Evolutionary conservation across 108 stramenopile genomes (phyloP), one percentile per base, ranked within the genome.

Genomic region (Cyclotella atomus): DNA sequence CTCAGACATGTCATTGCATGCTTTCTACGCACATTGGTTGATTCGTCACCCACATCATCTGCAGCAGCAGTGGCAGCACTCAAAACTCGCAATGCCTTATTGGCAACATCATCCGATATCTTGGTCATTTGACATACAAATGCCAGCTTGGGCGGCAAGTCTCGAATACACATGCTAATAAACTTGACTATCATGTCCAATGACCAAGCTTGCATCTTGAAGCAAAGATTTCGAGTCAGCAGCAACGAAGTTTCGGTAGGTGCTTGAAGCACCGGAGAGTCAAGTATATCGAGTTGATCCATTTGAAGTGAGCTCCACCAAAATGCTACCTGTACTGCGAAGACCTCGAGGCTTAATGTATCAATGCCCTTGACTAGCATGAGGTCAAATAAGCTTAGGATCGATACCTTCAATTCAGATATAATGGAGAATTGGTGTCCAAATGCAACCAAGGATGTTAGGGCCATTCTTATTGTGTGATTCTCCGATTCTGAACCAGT

Each of bases 61-160:
- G 25, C 8, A 41, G 57, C 35, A 6, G n/a, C 8, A 59, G 17
- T n/a, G 15, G 41, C 12, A 64, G 52, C 54, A 46, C 43, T 71
- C 30, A 65, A 71, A 17, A 79, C 64, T 43, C 77, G 41, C 32
- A 24, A 43, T 44, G 70, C 59, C 21, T 59, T 52, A 28, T 71
- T 79, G 6, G 65, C 65, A 17, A 79, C 70, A 67, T 79, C 70
- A 28, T 71, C 70, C 14, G 77, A 71, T 19, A 79, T 71, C 65
- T 71, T 79, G 65, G 70, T 71, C 16, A 50, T 29, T 36, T 35
- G 25, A 66, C 77, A 79, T 3, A 79, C 49, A 45, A 71, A 33
- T 25, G 59, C 70, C 23, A 79, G 57, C 28, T 71, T 79, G 28
- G 43, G 27, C 7, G 77, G 77, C 2, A 79, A 65, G 49, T 71